Evolutionary conservation across 306 rosid genomes (phyloP).

Genomic region (Vicia faba): DNA sequence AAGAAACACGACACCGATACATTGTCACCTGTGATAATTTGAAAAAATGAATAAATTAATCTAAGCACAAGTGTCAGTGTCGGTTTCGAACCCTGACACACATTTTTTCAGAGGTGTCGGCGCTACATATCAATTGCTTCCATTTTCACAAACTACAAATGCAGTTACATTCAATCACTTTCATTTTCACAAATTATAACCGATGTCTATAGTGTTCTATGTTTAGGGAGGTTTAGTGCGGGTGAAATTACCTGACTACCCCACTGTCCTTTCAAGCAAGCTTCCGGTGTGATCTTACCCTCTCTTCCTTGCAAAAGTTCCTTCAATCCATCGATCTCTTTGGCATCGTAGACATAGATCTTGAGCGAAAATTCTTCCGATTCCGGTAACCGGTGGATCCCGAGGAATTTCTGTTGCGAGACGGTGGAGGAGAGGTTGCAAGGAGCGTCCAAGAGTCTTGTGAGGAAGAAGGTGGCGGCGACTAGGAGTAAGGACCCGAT

Average conservation of each 20-base stretch:
- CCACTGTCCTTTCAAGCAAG: conserved; percentile 95
- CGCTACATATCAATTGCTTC: neutral
- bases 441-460: conserved; percentile 57
- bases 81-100: too few relatives aligned
- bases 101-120: too few relatives aligned
- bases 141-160: neutral
- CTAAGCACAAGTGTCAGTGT: neutral
- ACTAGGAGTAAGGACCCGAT: conserved; percentile 72
- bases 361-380: conserved; percentile 58
- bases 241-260: conserved; percentile 79
- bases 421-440: conserved; percentile 38
- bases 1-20: too few relatives aligned
- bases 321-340: conserved; percentile 72
- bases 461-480: conserved; percentile 64
- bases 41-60: too few relatives aligned
- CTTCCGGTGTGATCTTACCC: conserved; percentile 56
- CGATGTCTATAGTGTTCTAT: neutral
- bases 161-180: neutral
- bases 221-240: too few relatives aligned
- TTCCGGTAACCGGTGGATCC: neutral
- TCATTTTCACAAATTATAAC: neutral
- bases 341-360: conserved; percentile 76
- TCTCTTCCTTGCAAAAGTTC: conserved; percentile 69
- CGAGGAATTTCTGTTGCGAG: conserved; percentile 31
- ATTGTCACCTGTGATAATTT: too few relatives aligned